Evolutionary conservation across 306 rosid genomes (phyloP).

Genomic region (Prunus armeniaca): DNA sequence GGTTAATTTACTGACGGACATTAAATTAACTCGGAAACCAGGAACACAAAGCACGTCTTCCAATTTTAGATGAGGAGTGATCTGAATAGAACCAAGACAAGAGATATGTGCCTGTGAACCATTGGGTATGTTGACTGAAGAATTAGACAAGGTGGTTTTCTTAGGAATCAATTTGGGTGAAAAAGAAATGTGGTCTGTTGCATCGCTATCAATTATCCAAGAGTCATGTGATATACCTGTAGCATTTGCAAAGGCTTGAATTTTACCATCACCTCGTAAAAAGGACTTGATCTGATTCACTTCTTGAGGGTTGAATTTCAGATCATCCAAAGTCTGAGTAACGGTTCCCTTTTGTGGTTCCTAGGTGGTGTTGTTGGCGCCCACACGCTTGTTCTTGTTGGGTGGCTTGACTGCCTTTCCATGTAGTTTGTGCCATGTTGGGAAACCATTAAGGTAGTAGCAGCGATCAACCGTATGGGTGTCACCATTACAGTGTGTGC

Average conservation of each 20-base stretch:
- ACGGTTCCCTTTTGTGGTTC: no score
- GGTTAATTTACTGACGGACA: no score
- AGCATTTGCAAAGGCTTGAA: background rate
- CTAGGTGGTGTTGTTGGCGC: no score
- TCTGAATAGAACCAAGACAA: background rate
- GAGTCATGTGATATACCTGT: background rate
- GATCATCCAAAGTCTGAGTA: background rate
- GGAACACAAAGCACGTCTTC: background rate
- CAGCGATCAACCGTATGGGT: background rate
- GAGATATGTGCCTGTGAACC: background rate
- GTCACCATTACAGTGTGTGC: background rate
- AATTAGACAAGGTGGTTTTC: no score
- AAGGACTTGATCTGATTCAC: background rate
- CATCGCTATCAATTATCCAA: conserved; percentile 3
- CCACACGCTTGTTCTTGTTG: no score
- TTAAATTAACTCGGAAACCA: background rate
- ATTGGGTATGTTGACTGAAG: background rate
- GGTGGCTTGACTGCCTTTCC: no score
- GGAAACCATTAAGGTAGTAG: background rate
- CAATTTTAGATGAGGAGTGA: background rate
- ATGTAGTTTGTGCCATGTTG: no score
- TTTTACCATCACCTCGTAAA: background rate
- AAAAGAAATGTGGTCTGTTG: background rate
- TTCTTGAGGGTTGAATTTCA: background rate
- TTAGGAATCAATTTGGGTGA: background rate